phyloP scores from a whole-genome alignment of 2,329 filamentous ascomycete genomes.

The Bimuria novae-zelandiae region DNA sequence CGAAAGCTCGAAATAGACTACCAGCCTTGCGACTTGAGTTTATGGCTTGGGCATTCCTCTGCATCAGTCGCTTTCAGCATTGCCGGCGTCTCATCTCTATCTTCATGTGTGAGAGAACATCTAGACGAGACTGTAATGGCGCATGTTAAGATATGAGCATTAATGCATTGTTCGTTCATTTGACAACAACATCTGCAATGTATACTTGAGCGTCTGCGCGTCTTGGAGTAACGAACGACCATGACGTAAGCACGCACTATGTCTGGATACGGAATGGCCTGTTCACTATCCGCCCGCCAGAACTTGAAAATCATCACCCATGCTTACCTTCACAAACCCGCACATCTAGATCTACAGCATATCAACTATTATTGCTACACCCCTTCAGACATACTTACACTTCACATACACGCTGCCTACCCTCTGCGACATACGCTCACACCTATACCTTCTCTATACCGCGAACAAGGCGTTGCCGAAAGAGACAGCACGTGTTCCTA shows the following conservation, averaged over 20 bases:
- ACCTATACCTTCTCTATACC: no score
- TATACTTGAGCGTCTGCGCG: no score
- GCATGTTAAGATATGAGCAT: constrained; percentile 4
- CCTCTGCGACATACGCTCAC: no score
- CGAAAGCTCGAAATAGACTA: constrained; percentile 6
- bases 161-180: not conserved
- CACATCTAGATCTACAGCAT: no score
- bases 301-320: no score
- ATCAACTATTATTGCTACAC: no score
- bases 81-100: constrained; percentile 3
- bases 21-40: not conserved
- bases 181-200: no score
- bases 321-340: no score
- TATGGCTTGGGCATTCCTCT: not conserved
- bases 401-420: no score
- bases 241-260: not conserved
- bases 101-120: not conserved
- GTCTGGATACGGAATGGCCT: not conserved
- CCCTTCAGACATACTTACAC: no score
- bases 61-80: constrained; percentile 1
- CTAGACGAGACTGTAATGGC: not conserved
- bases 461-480: no score
- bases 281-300: no score
- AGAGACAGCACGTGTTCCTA: not conserved
- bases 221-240: not conserved